Evolutionary conservation across 495 filamentous ascomycete species (phyloP), one percentile per base, ranked within the genome.

Genomic region (Hypoxylon intermedium): DNA sequence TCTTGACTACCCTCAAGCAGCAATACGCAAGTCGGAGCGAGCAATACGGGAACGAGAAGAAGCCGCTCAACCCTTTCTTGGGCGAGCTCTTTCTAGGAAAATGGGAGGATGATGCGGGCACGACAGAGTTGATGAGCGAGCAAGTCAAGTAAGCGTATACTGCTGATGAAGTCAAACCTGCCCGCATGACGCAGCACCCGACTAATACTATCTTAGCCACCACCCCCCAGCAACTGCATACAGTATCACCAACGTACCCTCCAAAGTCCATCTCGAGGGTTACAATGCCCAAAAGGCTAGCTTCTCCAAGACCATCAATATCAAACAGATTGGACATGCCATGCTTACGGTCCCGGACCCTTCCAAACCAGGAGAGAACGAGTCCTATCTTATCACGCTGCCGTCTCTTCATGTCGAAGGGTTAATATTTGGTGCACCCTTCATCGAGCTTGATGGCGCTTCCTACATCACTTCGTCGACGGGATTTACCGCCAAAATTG

Each of bases 231-330:
- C 91, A 23, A 98, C 95, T 6, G 95, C 93, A 3, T 98, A 97
- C 72, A 87, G 87, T 53, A 95, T 98, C 64, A 87, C 82, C 72
- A 98, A 98, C 73, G 75, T 87, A 16, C 84, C 93, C 58, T 84
- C 93, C 56, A 89, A 91, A 28, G 83, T 98, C 24, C 86, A 89
- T 75, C 81, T 98, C 2, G 86, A 96, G 82, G 94, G 95, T 53
- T 97, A 97, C 77, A 97, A 97, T 64, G 95, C 90, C n/a, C 95
- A 97, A 68, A 98, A 97, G 72, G 94, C 92, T 5, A 92, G 88
- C 18, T 97, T 98, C 72, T 89, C 88, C 24, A 87, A 88, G 44
- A 95, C 93, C 9, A 97, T 98, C 73, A 87, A 93, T 63, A 87
- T 98, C 70, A 95, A 94, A 76, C 93, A 98, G 79, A 89, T 97